Base-by-base conservation (phyloP, 805 yeast species). In the Myxozyma geophila region DNA sequence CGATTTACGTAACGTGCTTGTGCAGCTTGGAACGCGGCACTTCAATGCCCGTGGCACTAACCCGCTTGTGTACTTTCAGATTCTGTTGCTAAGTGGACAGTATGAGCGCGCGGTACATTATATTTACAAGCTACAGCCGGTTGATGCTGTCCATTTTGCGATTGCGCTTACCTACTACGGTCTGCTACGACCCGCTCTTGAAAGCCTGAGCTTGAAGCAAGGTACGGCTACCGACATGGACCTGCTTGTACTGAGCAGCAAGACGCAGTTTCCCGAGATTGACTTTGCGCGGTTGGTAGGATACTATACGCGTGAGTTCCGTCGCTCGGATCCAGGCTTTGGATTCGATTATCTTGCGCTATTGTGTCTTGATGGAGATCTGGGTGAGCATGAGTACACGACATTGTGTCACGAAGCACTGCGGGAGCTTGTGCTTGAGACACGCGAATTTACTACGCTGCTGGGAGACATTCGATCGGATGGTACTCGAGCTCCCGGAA, bases 61-160 rank as follows among this genome's bases (percentile, higher is more conserved):
- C 71, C 86, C 89, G 67, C 87, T 87, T 23, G 78, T 87, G 74
- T 95, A 88, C 75, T 82, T 90, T 70, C 92, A 89, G 70, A 83
- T 89, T 1, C 79, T 92, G 69, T 75, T 90, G 8, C 79, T 92
- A 70, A 81, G 86, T 67, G 98, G 98, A 0, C 80, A 90, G 54
- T 92, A 87, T 73, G 97, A 92, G 71, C 80, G 83, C 60, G 96
- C 97, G 0, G 84, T 90, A 28, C 84, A 85, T 66, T 85, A 87
- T 72, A 75, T 87, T 39, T 83, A 84, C 70, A 77, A 81, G 40
- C 78, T 83, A 49, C 87, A 84, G 74, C 96, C 90, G 73, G 84
- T 90, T 59, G 97, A 91, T 71, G 88, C 96, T 10, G 95, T 92
- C 15, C 98, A 95, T 76, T 81, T 92, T 67, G 91, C 96, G 0